These are phyloP conservation scores for Luffa aegyptiaca DNA, from an alignment of 306 rosid species.

Conservation along the genomic window DNA sequence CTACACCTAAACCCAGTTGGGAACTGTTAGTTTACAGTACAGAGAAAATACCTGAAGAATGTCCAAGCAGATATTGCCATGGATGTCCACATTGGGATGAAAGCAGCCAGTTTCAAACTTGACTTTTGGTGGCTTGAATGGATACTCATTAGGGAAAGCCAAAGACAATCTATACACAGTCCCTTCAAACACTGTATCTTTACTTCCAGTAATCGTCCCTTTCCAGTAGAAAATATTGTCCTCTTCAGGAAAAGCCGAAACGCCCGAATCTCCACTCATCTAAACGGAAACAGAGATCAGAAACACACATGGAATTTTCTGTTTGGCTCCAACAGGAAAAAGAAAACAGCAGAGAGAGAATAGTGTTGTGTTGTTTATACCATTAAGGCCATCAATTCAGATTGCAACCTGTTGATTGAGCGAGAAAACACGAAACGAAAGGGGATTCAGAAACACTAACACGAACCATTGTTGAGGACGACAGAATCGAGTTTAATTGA, in stretches of 20 bases:
- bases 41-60: slow-evolving; percentile 66
- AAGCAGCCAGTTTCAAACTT: slow-evolving; percentile 72
- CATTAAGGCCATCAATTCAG: slow-evolving; percentile 91
- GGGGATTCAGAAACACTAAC: background rate
- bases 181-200: slow-evolving; percentile 79
- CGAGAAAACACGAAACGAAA: background rate
- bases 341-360: no score
- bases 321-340: no score
- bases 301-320: no score
- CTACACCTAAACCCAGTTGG: background rate
- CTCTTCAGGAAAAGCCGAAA: slow-evolving; percentile 87
- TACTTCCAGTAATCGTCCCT: slow-evolving; percentile 82
- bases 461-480: no score
- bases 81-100: slow-evolving; percentile 74
- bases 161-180: slow-evolving; percentile 67
- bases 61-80: slow-evolving; percentile 86
- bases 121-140: slow-evolving; percentile 83
- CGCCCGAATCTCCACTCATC: slow-evolving; percentile 86
- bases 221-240: no score
- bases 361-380: slow-evolving; percentile 13
- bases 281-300: background rate
- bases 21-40: background rate
- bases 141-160: slow-evolving; percentile 74
- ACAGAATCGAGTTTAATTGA: background rate
- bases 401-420: slow-evolving; percentile 53